Conservation (phyloP, 805 yeast genomes). For the Clavispora santaluciae region DNA sequence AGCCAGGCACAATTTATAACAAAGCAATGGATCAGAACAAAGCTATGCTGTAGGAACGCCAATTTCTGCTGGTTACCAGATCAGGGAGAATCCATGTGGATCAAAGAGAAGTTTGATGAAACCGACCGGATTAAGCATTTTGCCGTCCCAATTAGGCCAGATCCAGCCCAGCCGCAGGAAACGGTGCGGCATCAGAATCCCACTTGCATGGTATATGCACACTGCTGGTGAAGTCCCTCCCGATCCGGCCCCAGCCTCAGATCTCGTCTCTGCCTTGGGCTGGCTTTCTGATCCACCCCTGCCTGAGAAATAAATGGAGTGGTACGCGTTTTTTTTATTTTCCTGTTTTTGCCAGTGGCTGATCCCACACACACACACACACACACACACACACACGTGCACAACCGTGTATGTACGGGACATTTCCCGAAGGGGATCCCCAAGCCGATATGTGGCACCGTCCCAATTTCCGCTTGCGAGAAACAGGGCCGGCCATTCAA, state of each 20-base stretch:
- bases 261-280: neutral
- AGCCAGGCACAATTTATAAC: neutral
- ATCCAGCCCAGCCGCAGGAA: constrained; percentile 7
- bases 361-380: too few relatives aligned
- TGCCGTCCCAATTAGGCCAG: constrained; percentile 5
- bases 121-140: constrained; percentile 11
- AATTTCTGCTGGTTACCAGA: neutral
- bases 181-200: neutral
- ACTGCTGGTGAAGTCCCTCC: neutral
- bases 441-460: too few relatives aligned
- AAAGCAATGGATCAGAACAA: neutral
- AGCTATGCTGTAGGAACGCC: neutral
- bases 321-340: too few relatives aligned
- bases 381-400: too few relatives aligned
- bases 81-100: neutral
- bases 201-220: neutral
- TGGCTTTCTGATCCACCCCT: too few relatives aligned
- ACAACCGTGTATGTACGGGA: too few relatives aligned
- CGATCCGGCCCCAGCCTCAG: neutral
- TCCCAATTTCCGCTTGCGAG: too few relatives aligned
- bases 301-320: too few relatives aligned
- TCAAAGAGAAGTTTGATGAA: neutral
- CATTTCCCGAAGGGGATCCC: too few relatives aligned
- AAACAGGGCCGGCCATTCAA: too few relatives aligned
- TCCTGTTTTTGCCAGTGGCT: too few relatives aligned